phyloP scores from a whole-genome alignment of 2,329 filamentous ascomycete genomes.

The Clarireedia monteithiana region DNA sequence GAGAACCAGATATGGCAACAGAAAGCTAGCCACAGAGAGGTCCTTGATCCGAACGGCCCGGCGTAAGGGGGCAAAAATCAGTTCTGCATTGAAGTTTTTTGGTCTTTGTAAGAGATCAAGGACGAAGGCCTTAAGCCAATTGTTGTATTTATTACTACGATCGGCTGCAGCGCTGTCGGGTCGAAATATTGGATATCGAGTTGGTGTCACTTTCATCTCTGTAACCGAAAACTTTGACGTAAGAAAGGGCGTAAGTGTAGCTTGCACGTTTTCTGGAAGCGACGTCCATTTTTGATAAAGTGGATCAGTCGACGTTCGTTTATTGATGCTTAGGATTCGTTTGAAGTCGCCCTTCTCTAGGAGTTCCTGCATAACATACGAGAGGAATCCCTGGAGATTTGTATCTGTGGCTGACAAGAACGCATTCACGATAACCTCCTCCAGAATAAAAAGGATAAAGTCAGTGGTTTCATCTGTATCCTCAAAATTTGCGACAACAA shows the following conservation, averaged over 20 bases:
- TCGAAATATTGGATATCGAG: slow-evolving; percentile 66
- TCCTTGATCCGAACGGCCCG: slow-evolving; percentile 82
- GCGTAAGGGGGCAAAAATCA: slow-evolving; percentile 74
- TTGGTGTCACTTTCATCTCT: slow-evolving; percentile 42
- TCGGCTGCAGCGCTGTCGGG: slow-evolving; percentile 42
- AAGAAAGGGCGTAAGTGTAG: slow-evolving; percentile 81
- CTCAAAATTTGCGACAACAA: slow-evolving; percentile 82
- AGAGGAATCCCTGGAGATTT: slow-evolving; percentile 80
- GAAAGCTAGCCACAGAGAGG: slow-evolving; percentile 74
- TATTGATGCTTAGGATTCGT: slow-evolving; percentile 27
- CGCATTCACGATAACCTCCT: slow-evolving; percentile 81
- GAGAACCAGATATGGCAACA: slow-evolving; percentile 79
- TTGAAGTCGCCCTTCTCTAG: slow-evolving; percentile 70
- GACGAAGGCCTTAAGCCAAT: slow-evolving; percentile 76
- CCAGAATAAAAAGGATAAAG: slow-evolving; percentile 78
- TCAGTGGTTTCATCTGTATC: slow-evolving; percentile 69
- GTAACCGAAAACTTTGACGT: slow-evolving; percentile 74
- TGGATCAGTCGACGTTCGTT: slow-evolving; percentile 39
- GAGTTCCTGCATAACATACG: slow-evolving; percentile 90
- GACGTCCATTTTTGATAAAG: slow-evolving; percentile 68
- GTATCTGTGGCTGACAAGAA: slow-evolving; percentile 89
- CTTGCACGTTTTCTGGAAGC: slow-evolving; percentile 69
- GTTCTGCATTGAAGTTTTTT: slow-evolving; percentile 63
- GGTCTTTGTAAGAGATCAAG: slow-evolving; percentile 75
- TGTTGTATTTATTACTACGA: slow-evolving; percentile 66